Base-by-base conservation (phyloP, 2,329 filamentous ascomycete genomes). In the Beauveria australis region DNA sequence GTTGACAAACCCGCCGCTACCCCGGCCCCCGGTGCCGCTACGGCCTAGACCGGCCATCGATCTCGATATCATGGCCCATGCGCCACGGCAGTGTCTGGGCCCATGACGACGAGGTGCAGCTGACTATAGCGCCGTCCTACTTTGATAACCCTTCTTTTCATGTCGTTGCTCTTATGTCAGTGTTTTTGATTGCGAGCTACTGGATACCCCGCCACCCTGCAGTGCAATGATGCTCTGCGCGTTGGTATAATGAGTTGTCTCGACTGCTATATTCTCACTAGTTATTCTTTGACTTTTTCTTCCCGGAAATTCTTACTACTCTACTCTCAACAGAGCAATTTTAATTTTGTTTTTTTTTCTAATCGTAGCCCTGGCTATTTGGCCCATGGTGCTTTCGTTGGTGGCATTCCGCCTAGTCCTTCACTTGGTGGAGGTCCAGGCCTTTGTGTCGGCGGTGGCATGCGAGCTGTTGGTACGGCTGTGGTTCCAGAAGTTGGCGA, bases 381-480 rank as follows among this genome's bases (percentile, higher is more conserved):
- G 1, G 77, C 76, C 78, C 78, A 81, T 1, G 78, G 78, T 16
- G 78, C 78, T 64, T 75, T 78, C 6, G 78, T 80, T 28, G 54
- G 22, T 22, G 55, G 51, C 41, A 54, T 53, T 3, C 18, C 51
- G 8, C 40, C 51, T 4, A 10, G 5, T 16, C 18, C 52, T 14
- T 51, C 49, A 9, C 37, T 28, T 14, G 44, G 2, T 44, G 24
- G 41, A 1, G 49, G 24, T 3, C 28, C 55, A 2, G 44, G 49
- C 10, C 51, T 28, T 41, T 60, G 49, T 37, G 43, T 16, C 7
- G 56, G 49, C 18, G 60, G 24, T 26, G 60, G 54, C 49, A 54
- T 58, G 5, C 54, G 59, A 12, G 24, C 19, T 18, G 54, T 41
- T 22, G 60, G 33, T 16, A 10, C 22, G 3, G 14, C 41, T 3